Conservation (phyloP, 345 rosid genomes). For the Populus euphratica region DNA sequence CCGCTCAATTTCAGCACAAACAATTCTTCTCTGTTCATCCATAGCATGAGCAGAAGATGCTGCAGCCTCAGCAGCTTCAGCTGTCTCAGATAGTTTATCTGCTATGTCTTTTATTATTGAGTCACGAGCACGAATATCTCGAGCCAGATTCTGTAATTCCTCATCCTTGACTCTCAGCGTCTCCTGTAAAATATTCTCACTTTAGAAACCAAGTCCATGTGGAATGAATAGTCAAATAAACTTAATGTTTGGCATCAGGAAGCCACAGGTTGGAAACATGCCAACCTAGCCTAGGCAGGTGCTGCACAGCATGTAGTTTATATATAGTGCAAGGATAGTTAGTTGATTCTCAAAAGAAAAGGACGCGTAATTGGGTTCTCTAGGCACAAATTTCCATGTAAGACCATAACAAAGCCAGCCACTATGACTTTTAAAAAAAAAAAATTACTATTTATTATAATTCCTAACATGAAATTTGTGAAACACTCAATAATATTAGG, state of each 20-base stretch:
- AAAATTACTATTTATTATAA: background rate
- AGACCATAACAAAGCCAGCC: background rate
- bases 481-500: background rate
- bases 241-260: background rate
- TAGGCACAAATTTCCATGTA: background rate
- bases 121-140: slow-evolving; percentile 88
- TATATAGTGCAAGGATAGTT: background rate
- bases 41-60: slow-evolving; percentile 88
- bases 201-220: slow-evolving; percentile 9
- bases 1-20: slow-evolving; percentile 72
- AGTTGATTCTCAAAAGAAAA: background rate
- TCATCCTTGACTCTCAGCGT: slow-evolving; percentile 94
- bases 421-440: background rate
- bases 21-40: slow-evolving; percentile 87
- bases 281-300: background rate
- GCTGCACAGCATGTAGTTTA: background rate
- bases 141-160: slow-evolving; percentile 80
- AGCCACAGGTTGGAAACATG: slow-evolving; percentile 3
- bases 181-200: slow-evolving; percentile 53
- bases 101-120: slow-evolving; percentile 87
- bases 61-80: slow-evolving; percentile 98
- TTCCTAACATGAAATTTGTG: background rate
- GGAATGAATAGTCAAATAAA: slow-evolving; percentile 14
- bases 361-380: background rate
- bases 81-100: slow-evolving; percentile 83